These are phyloP conservation scores for Suillus subalutaceus DNA, from an alignment of 768 basidiomycete genomes.

Conservation along the genomic window DNA sequence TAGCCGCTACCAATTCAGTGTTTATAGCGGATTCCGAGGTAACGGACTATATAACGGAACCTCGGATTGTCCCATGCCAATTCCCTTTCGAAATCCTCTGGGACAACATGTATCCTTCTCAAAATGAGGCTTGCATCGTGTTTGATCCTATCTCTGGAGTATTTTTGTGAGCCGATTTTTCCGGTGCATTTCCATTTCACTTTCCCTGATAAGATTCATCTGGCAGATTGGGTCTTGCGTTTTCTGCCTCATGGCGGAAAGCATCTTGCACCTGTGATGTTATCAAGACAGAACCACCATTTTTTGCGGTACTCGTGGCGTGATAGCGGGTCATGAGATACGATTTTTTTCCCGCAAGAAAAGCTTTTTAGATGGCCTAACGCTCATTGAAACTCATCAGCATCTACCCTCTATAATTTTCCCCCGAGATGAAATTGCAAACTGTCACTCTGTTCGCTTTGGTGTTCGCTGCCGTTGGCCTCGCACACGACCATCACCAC, in stretches of 20 bases:
- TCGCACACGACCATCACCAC: constrained; percentile 45
- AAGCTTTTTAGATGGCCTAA: constrained; percentile 21
- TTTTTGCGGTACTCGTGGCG: constrained; percentile 16
- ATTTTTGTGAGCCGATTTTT: constrained; percentile 8
- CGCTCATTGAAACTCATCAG: constrained; percentile 8
- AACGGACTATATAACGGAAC: constrained; percentile 15
- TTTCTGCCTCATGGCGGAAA: constrained; percentile 54
- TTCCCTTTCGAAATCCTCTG: constrained; percentile 16
- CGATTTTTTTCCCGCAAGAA: constrained; percentile 29
- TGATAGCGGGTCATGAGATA: constrained; percentile 23
- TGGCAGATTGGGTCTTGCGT: constrained; percentile 12
- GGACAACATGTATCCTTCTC: constrained; percentile 10
- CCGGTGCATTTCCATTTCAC: constrained; percentile 13
- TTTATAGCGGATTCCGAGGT: constrained; percentile 22
- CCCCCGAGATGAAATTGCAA: constrained; percentile 26
- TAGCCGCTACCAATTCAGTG: constrained; percentile 2
- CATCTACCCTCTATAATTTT: constrained; percentile 6
- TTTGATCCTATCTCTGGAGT: constrained; percentile 20
- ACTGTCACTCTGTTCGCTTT: constrained; percentile 28
- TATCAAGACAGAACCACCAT: constrained; percentile 19
- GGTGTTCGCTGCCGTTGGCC: constrained; percentile 28
- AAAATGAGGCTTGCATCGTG: constrained; percentile 35
- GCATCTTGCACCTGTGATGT: constrained; percentile 10
- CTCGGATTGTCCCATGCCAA: constrained; percentile 12
- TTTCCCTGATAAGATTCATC: constrained; percentile 13